phyloP scores from a whole-genome alignment of 257 asterid genomes.

The Nicotiana noctiflora region DNA sequence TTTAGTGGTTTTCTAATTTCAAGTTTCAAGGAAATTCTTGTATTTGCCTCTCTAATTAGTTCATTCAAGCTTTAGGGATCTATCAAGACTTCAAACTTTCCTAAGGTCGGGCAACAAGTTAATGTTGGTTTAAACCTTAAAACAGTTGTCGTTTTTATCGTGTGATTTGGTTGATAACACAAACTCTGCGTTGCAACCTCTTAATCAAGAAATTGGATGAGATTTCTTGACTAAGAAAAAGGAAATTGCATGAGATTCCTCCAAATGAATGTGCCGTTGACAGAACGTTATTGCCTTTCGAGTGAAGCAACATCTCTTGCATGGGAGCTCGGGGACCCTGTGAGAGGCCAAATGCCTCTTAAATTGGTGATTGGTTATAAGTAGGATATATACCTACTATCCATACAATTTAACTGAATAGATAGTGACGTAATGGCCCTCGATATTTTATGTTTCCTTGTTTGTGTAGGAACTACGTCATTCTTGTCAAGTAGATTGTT shows the following conservation, averaged over 20 bases:
- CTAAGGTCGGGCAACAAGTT: background rate
- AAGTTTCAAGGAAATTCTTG: background rate
- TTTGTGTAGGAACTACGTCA: background rate
- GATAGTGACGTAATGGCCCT: background rate
- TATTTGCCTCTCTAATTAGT: slow-evolving; percentile 6
- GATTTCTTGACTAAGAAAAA: background rate
- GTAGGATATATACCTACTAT: background rate
- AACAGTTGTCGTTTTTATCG: background rate
- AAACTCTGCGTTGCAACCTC: background rate
- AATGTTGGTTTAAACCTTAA: background rate
- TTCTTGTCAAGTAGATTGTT: background rate
- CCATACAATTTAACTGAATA: background rate
- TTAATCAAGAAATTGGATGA: background rate
- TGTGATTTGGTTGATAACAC: background rate
- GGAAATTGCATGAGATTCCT: background rate
- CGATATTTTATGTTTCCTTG: background rate
- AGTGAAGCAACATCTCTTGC: background rate
- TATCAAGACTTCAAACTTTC: background rate
- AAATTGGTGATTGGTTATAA: background rate
- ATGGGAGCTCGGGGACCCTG: background rate
- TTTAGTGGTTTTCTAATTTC: background rate
- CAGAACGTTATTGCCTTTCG: background rate
- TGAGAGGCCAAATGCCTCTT: background rate
- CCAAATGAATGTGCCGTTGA: background rate
- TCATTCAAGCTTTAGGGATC: background rate